Percentiles rank a stretch among this genome's conserved stretches.
phyloP scores from a whole-genome alignment of 495 filamentous ascomycete genomes.

The Tirmania nivea region DNA sequence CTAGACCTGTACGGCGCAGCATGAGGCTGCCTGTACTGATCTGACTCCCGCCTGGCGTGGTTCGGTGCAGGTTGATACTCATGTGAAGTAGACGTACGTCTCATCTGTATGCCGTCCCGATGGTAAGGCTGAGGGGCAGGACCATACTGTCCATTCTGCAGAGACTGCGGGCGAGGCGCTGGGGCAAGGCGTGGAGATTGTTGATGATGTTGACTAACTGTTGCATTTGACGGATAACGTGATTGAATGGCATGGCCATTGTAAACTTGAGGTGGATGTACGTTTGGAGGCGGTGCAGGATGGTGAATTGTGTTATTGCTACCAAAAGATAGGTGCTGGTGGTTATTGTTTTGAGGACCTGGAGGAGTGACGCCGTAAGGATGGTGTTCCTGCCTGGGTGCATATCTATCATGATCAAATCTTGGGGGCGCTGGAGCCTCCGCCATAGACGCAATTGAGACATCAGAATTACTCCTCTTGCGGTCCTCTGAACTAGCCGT shows the following conservation, averaged over 20 bases:
- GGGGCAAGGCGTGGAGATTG: slow-evolving; percentile 13
- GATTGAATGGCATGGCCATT: slow-evolving; percentile 11
- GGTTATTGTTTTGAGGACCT: slow-evolving; percentile 4
- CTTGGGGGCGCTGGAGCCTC: slow-evolving; percentile 7
- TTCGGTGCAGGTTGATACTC: background rate
- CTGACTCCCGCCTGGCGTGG: slow-evolving; percentile 14
- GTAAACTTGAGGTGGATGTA: slow-evolving; percentile 11
- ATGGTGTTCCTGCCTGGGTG: slow-evolving; percentile 13
- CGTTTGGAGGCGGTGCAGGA: slow-evolving; percentile 10
- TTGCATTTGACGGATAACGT: slow-evolving; percentile 8
- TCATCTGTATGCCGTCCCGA: background rate
- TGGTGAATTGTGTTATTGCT: slow-evolving; percentile 4
- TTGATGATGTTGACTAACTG: slow-evolving; percentile 8
- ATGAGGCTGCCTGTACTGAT: slow-evolving; percentile 14
- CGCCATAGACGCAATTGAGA: slow-evolving; percentile 9
- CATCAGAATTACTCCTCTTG: slow-evolving; percentile 19
- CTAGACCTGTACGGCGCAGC: background rate
- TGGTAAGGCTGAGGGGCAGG: slow-evolving; percentile 9
- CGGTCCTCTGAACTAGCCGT: slow-evolving; percentile 10
- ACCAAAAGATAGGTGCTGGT: slow-evolving; percentile 16
- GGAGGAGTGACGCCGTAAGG: slow-evolving; percentile 10
- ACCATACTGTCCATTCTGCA: slow-evolving; percentile 10
- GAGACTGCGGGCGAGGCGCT: slow-evolving; percentile 6
- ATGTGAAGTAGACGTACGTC: background rate
- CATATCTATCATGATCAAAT: slow-evolving; percentile 11